Base-by-base conservation (phyloP, 768 basidiomycete genomes). In the Artomyces pyxidatus region DNA sequence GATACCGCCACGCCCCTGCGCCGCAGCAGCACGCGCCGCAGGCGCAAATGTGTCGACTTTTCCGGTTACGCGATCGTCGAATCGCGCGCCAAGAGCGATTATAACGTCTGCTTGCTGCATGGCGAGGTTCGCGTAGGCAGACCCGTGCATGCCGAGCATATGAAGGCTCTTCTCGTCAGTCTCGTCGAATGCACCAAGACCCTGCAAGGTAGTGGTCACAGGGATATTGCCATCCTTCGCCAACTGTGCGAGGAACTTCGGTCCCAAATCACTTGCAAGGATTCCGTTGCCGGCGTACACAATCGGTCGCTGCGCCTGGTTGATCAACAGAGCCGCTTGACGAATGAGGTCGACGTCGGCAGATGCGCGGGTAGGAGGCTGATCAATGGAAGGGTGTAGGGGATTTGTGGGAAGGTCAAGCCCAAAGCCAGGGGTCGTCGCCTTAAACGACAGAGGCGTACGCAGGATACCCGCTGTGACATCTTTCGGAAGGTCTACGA, bases 71-170 rank as follows among this genome's bases (percentile, higher is more conserved):
- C 95, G 94, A 68, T 99, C 96, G 61, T 99, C 96, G 63, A 99
- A 99, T 35, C 96, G 83, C 21, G 81, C 90, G 43, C 96, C 96
- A 30, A 99, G 84, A 19, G 95, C 94, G 56, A 99, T 94, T 71
- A 99, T 91, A 49, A 98, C 84, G 63, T 99, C 96, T 37, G 96
- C 96, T 43, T 88, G 72, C 69, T 99, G 96, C 80, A 99, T 98
- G 3, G 95, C 95, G 37, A 96, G 70, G 70, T 99, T 99, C 59
- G 96, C 96, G 60, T 97, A 97, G 4, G 94, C 92, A 25, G 82
- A 83, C 4, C 96, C 96, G 71, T 98, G 96, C 96, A 98, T 97
- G 50, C 95, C 95, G 48, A 99, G 80, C 95, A 98, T 98, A 66
- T 97, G 93, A 62, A 99, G 69, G 55, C 85, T 85, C 66, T 76